phyloP scores from a whole-genome alignment of 164 flowering plant species.

The Sedum album region DNA sequence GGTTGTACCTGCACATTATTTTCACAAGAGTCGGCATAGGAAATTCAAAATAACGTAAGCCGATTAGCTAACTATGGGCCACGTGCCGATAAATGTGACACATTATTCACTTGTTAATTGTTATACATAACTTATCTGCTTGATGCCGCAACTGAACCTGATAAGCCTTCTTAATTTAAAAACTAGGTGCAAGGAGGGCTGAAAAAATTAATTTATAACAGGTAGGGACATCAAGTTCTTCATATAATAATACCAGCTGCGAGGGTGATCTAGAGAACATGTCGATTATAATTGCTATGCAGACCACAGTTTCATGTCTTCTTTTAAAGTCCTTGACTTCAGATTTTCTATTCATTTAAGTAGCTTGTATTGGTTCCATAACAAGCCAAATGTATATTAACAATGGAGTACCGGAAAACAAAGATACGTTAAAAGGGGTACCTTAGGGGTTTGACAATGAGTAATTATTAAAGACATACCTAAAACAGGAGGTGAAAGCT shows the following conservation, averaged over 20 bases:
- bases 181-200: not conserved
- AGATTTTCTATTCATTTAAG: not conserved
- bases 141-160: not conserved
- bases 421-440: not conserved
- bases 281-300: not conserved
- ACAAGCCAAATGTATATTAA: not conserved
- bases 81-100: not conserved
- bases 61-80: not conserved
- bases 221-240: slow-evolving; percentile 3
- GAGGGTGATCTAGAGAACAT: not conserved
- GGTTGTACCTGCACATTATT: slow-evolving; percentile 1
- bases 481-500: not conserved
- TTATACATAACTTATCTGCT: not conserved
- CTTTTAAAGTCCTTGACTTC: not conserved
- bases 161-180: not conserved
- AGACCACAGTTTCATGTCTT: not conserved
- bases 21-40: no score
- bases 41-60: no score
- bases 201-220: not conserved
- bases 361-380: not conserved
- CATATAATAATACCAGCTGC: not conserved
- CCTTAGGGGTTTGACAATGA: not conserved
- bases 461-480: not conserved
- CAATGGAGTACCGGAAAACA: not conserved
- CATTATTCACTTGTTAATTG: not conserved